A percentile compares a stretch with the other conserved stretches of the same genome.
Evolutionary conservation across 179 eudicot genomes (phyloP).

Genomic region (Silene noctiflora): DNA sequence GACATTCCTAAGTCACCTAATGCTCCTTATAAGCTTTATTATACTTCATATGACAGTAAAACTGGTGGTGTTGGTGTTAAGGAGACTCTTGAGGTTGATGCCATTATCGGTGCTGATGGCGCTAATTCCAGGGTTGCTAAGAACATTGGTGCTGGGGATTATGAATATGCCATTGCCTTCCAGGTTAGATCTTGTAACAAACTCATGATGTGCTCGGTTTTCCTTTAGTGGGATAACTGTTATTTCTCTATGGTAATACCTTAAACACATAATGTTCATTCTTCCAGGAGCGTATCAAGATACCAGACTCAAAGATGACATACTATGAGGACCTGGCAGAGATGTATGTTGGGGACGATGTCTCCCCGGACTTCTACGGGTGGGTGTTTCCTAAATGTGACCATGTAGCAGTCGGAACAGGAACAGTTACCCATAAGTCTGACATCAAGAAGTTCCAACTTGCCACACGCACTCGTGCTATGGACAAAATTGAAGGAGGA

Average conservation of each 20-base stretch:
- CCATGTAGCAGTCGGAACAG: slow-evolving; percentile 97
- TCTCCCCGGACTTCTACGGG: slow-evolving; percentile 94
- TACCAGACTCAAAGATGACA: slow-evolving; percentile 77
- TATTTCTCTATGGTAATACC: background rate
- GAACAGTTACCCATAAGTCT: slow-evolving; percentile 90
- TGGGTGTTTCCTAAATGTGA: slow-evolving; percentile 99
- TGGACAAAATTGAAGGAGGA: slow-evolving; percentile 80
- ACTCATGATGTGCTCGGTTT: background rate
- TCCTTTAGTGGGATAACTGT: background rate
- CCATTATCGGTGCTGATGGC: slow-evolving; percentile 93
- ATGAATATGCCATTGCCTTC: slow-evolving; percentile 95
- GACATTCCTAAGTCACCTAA: slow-evolving; percentile 44
- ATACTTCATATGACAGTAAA: slow-evolving; percentile 71
- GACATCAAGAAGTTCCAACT: slow-evolving; percentile 89
- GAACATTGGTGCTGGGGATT: slow-evolving; percentile 81
- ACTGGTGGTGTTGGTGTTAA: slow-evolving; percentile 61
- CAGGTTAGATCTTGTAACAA: slow-evolving; percentile 36
- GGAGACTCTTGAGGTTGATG: slow-evolving; percentile 74
- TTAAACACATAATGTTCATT: background rate
- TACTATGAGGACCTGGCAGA: slow-evolving; percentile 91
- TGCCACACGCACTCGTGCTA: slow-evolving; percentile 76
- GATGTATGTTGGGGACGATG: slow-evolving; percentile 97
- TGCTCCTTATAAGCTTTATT: slow-evolving; percentile 64
- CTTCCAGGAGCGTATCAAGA: slow-evolving; percentile 66
- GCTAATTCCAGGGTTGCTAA: slow-evolving; percentile 95